phyloP scores from a whole-genome alignment of 2,329 filamentous ascomycete genomes.

The Berkeleyomyces basicola region DNA sequence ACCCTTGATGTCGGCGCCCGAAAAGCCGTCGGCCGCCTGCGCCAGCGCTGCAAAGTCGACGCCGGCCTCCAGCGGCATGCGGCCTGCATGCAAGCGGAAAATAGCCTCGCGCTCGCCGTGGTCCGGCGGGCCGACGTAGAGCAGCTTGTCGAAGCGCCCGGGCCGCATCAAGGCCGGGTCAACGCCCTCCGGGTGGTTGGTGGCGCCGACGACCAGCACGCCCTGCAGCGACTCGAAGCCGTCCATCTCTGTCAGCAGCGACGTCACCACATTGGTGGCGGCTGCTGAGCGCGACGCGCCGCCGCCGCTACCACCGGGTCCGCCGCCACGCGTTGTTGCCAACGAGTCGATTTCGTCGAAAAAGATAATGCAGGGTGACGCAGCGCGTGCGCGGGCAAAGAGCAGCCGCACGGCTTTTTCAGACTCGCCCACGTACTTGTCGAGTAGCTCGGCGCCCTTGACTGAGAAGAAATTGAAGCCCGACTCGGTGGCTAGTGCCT shows the following conservation, averaged over 20 bases:
- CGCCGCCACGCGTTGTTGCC: slow-evolving; percentile 46
- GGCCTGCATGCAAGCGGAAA: slow-evolving; percentile 47
- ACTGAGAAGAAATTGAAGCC: slow-evolving; percentile 88
- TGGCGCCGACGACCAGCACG: slow-evolving; percentile 78
- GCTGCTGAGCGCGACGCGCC: slow-evolving; percentile 21
- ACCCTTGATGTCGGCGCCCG: slow-evolving; percentile 62
- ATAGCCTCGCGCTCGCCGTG: slow-evolving; percentile 58
- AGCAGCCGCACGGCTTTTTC: slow-evolving; percentile 73
- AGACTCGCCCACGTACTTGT: slow-evolving; percentile 94
- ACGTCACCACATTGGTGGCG: slow-evolving; percentile 72
- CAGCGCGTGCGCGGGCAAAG: slow-evolving; percentile 71
- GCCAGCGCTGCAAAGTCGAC: slow-evolving; percentile 52
- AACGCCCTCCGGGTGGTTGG: slow-evolving; percentile 73
- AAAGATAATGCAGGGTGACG: slow-evolving; percentile 74
- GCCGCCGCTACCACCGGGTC: slow-evolving; percentile 28
- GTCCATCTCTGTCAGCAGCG: slow-evolving; percentile 87
- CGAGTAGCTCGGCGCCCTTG: slow-evolving; percentile 82
- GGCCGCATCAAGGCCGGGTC: slow-evolving; percentile 75
- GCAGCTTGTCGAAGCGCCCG: slow-evolving; percentile 66
- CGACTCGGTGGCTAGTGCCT: slow-evolving; percentile 79
- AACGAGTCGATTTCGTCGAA: slow-evolving; percentile 41
- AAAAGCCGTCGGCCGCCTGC: slow-evolving; percentile 53
- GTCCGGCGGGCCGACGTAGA: slow-evolving; percentile 76
- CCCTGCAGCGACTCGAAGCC: slow-evolving; percentile 73
- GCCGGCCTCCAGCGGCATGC: slow-evolving; percentile 41